These are phyloP conservation scores for Serendipita sp. DNA, from an alignment of 768 basidiomycete species.

Conservation along the genomic window DNA sequence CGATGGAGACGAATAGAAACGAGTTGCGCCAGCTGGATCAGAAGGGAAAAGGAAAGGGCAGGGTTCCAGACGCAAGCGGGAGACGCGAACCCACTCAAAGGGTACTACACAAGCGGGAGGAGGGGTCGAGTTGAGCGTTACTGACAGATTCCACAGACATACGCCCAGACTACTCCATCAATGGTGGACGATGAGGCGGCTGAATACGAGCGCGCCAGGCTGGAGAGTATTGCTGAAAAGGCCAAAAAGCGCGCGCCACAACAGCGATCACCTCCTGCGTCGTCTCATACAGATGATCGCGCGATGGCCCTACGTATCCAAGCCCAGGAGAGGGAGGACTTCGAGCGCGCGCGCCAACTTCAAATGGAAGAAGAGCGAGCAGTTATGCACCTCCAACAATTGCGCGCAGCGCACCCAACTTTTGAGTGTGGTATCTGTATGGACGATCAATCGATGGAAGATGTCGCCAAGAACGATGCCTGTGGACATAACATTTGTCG, in stretches of 20 bases:
- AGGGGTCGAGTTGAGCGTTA: no score
- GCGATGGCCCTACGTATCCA: neutral
- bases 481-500: conserved; percentile 43
- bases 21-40: no score
- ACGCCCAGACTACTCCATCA: neutral
- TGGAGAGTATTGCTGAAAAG: neutral
- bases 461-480: conserved; percentile 24
- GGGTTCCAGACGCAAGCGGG: no score
- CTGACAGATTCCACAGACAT: neutral
- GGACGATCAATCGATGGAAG: conserved; percentile 30
- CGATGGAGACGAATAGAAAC: no score
- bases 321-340: conserved; percentile 4
- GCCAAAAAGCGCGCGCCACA: neutral
- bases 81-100: no score
- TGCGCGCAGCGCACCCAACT: neutral
- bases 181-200: neutral
- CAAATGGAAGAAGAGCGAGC: conserved; percentile 6
- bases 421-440: conserved; percentile 44
- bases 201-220: neutral
- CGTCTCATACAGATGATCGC: neutral
- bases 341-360: conserved; percentile 1
- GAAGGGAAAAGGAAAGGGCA: no score
- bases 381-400: neutral
- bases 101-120: no score
- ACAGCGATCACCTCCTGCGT: neutral